Conservation (phyloP, 2,329 filamentous ascomycete species). For the Clarireedia homoeocarpa region DNA sequence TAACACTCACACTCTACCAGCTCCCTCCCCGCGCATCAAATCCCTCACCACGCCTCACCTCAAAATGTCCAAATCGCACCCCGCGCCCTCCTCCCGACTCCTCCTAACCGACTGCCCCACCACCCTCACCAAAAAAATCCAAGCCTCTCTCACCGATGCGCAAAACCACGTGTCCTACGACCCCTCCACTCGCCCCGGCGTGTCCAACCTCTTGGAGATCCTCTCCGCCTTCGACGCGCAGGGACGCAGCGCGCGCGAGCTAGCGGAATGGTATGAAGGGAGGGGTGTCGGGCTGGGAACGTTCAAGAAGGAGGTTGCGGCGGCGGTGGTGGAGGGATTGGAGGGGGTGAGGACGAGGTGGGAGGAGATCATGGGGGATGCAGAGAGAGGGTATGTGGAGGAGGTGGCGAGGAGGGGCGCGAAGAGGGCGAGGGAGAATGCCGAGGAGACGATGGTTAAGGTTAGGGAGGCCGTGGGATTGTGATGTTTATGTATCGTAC, state of each 20-base stretch:
- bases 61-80: slow-evolving; percentile 94
- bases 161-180: slow-evolving; percentile 63
- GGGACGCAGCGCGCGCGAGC: slow-evolving; percentile 32
- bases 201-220: slow-evolving; percentile 80
- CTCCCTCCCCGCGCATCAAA: slow-evolving; percentile 76
- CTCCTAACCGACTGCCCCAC: slow-evolving; percentile 65
- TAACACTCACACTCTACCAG: slow-evolving; percentile 11
- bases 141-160: slow-evolving; percentile 69
- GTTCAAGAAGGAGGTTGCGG: slow-evolving; percentile 58
- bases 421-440: slow-evolving; percentile 52
- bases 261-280: slow-evolving; percentile 34
- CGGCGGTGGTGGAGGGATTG: slow-evolving; percentile 47
- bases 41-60: slow-evolving; percentile 67
- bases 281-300: slow-evolving; percentile 40
- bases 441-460: slow-evolving; percentile 40
- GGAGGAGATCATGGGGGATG: slow-evolving; percentile 38
- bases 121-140: slow-evolving; percentile 62
- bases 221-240: slow-evolving; percentile 57
- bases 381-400: slow-evolving; percentile 45
- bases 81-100: slow-evolving; percentile 66
- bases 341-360: slow-evolving; percentile 50
- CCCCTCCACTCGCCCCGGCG: slow-evolving; percentile 60
- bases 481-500: background rate
- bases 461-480: slow-evolving; percentile 38
- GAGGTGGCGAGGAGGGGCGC: slow-evolving; percentile 51